A percentile compares a stretch with the other conserved stretches of the same genome.
Evolutionary conservation across 2,329 filamentous ascomycete genomes (phyloP).

Genomic region (Cercospora sojina): DNA sequence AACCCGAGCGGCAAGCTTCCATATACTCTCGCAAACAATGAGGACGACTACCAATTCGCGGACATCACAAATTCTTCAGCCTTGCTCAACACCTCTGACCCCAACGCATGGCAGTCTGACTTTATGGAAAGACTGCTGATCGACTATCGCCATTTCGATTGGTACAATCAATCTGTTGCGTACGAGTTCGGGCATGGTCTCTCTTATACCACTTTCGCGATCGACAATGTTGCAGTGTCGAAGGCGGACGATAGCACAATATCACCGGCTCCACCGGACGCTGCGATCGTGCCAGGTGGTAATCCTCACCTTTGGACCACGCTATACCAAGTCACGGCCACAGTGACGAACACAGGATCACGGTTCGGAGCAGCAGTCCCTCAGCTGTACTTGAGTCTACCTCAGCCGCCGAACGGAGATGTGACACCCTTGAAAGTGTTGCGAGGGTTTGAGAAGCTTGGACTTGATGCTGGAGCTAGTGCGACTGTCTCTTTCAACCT

Average conservation of each 20-base stretch:
- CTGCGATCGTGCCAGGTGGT: conserved; percentile 50
- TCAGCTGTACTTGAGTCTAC: conserved; percentile 55
- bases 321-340: conserved; percentile 52
- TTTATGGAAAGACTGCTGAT: conserved; percentile 55
- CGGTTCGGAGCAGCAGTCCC: conserved; percentile 55
- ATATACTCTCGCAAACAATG: conserved; percentile 75
- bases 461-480: conserved; percentile 33
- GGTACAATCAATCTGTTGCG: conserved; percentile 34
- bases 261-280: conserved; percentile 58
- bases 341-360: conserved; percentile 62
- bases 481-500: conserved; percentile 37
- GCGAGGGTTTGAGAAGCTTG: conserved; percentile 46
- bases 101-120: conserved; percentile 48
- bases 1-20: conserved; percentile 54
- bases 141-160: conserved; percentile 56
- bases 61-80: conserved; percentile 41
- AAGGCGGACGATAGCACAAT: conserved; percentile 27
- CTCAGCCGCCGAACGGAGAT: conserved; percentile 47
- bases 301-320: conserved; percentile 64
- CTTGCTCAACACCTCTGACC: conserved; percentile 37
- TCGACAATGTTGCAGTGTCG: conserved; percentile 21
- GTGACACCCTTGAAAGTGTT: conserved; percentile 48
- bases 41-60: conserved; percentile 42
- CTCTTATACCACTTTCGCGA: conserved; percentile 32
- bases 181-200: conserved; percentile 35